Conservation (phyloP, 345 rosid species). For the Jatropha curcas region DNA sequence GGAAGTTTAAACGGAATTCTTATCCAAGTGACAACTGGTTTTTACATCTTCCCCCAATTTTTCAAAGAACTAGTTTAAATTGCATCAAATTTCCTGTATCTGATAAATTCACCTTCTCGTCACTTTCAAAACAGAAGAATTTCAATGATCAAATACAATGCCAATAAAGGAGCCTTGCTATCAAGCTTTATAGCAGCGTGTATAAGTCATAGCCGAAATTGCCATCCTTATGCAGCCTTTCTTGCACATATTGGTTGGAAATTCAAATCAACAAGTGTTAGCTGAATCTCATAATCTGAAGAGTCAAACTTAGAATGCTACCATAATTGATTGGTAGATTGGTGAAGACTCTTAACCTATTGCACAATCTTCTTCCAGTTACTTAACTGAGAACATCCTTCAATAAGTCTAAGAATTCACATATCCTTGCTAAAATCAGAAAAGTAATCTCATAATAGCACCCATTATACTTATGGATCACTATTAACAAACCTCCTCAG, state of each 20-base stretch:
- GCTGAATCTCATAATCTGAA: not conserved
- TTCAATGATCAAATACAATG: not conserved
- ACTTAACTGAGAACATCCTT: not conserved
- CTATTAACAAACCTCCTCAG: not conserved
- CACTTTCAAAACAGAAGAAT: not conserved
- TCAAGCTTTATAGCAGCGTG: not conserved
- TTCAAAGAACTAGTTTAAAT: not conserved
- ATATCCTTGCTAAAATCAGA: not conserved
- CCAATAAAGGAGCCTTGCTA: no score
- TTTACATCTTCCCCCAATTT: not conserved
- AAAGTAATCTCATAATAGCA: not conserved
- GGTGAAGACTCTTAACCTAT: not conserved
- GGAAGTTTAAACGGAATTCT: not conserved
- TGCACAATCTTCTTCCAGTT: not conserved
- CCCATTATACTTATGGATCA: not conserved
- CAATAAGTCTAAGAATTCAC: not conserved
- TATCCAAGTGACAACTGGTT: not conserved
- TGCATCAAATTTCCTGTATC: not conserved
- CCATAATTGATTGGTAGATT: not conserved
- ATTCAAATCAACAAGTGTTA: not conserved
- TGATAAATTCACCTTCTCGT: not conserved
- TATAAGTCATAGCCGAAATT: not conserved
- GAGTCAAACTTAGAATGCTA: not conserved
- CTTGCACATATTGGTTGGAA: not conserved
- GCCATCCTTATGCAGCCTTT: not conserved